Evolutionary conservation across 148 eudicot species (phyloP).

Genomic region (Chenopodium suecicum): DNA sequence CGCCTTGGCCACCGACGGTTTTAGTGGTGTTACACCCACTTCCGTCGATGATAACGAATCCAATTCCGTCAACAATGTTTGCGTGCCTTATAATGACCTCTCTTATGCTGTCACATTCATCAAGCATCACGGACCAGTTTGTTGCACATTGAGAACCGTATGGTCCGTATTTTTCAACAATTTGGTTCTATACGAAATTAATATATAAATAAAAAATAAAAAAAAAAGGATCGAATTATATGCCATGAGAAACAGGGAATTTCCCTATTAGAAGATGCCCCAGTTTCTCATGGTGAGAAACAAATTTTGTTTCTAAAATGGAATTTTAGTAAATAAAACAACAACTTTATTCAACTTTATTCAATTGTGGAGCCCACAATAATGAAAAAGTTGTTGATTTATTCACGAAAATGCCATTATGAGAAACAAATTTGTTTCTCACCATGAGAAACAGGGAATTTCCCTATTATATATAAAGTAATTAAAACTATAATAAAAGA

Average conservation of each 20-base stretch:
- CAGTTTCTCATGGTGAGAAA: no score
- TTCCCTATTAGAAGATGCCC: no score
- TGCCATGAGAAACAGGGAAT: background rate
- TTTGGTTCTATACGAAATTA: background rate
- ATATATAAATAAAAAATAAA: background rate
- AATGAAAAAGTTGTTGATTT: no score
- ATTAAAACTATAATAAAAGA: background rate
- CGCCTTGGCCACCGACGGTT: background rate
- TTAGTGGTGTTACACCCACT: background rate
- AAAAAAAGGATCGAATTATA: background rate
- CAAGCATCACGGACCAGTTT: constrained; percentile 5
- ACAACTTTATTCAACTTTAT: no score
- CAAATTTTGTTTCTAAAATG: no score
- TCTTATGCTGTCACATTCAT: background rate
- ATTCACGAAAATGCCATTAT: no score
- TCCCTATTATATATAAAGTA: background rate
- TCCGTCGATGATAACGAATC: constrained; percentile 3
- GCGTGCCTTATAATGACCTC: background rate
- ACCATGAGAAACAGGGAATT: no score
- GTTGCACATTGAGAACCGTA: constrained; percentile 13
- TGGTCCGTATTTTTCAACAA: constrained; percentile 14
- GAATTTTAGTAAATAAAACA: no score
- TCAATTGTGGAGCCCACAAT: no score
- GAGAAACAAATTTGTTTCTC: no score
- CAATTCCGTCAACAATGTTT: constrained; percentile 18